These are phyloP conservation scores for Dipodascus geniculatus DNA, from an alignment of 805 yeast genomes.

Conservation along the genomic window DNA sequence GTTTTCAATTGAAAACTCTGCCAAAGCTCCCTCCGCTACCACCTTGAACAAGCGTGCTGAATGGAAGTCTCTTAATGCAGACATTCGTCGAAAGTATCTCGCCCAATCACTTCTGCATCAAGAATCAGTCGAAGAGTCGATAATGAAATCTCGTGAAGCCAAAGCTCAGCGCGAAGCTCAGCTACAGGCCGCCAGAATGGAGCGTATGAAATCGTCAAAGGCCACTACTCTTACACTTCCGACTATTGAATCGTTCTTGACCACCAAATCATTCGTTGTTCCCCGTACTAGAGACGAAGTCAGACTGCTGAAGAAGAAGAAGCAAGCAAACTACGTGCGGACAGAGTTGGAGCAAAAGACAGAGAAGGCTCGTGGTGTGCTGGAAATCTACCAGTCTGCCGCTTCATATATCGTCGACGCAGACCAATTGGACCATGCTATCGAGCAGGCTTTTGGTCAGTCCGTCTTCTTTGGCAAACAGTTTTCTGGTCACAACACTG, in stretches of 20 bases:
- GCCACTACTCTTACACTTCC: slow-evolving; percentile 65
- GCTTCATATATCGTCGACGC: slow-evolving; percentile 63
- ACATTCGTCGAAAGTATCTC: slow-evolving; percentile 61
- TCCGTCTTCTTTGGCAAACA: background rate
- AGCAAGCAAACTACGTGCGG: slow-evolving; percentile 53
- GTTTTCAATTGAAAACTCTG: slow-evolving; percentile 44
- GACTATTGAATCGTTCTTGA: slow-evolving; percentile 45
- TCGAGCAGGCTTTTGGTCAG: slow-evolving; percentile 41
- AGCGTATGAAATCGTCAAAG: slow-evolving; percentile 22
- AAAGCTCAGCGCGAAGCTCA: slow-evolving; percentile 26
- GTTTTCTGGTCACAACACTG: background rate
- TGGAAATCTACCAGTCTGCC: slow-evolving; percentile 64
- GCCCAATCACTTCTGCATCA: slow-evolving; percentile 48
- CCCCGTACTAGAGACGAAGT: slow-evolving; percentile 62
- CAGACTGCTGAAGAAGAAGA: slow-evolving; percentile 42
- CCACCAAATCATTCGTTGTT: slow-evolving; percentile 61
- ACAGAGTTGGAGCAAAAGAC: slow-evolving; percentile 41
- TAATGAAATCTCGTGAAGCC: slow-evolving; percentile 23
- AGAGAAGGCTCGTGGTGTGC: slow-evolving; percentile 41
- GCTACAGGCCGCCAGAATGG: slow-evolving; percentile 26
- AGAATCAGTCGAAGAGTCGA: slow-evolving; percentile 31
- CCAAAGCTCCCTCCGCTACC: slow-evolving; percentile 23
- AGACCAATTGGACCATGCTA: slow-evolving; percentile 44
- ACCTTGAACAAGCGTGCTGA: slow-evolving; percentile 23
- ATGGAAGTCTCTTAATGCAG: slow-evolving; percentile 42